Base-by-base conservation (phyloP, 768 basidiomycete genomes). In the Termitomyces sp. region DNA sequence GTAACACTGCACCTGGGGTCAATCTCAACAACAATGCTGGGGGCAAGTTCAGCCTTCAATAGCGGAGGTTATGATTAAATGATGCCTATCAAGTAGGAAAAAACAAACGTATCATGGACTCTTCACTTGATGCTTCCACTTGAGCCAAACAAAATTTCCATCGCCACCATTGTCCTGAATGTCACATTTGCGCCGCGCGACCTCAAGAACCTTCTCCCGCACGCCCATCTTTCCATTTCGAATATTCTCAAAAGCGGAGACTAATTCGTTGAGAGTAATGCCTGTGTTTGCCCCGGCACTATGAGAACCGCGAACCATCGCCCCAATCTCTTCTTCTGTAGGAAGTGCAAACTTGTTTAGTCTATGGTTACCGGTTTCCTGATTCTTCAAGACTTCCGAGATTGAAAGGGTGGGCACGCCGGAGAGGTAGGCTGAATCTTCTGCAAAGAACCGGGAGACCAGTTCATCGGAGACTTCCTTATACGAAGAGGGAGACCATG, bases 171-270 rank as follows among this genome's bases (percentile, higher is more conserved):
- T 84, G 62, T 83, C 80, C 20, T 82, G 75, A 43, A 84, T 69
- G 42, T 79, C 75, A 65, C 90, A 93, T 65, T 76, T 80, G 64
- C 93, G 85, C 56, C 75, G 66, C 13, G 90, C 79, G 48, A 97
- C 84, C 62, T 94, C 93, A 36, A 81, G 62, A 22, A 96, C 76
- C 73, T 94, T 97, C 65, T 86, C 86, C 64, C 72, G 76, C 2
- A 92, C 83, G 28, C 90, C 92, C 47, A 75, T 67, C 72, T 84
- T 84, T 30, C 80, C 75, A 61, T 72, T 66, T 32, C 78, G 77
- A 49, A 80, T 60, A 30, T 75, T 71, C 42, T 78, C 72, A 60
- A 85, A 85, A 66, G 78, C 78, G 26, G 76, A 71, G 6, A 91
- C 64, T 45, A 94, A 69, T 64, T 94, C 90, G 36, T 83, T 76